These are phyloP conservation scores for Lepidium sativum DNA, from an alignment of 345 rosid genomes.

Conservation along the genomic window DNA sequence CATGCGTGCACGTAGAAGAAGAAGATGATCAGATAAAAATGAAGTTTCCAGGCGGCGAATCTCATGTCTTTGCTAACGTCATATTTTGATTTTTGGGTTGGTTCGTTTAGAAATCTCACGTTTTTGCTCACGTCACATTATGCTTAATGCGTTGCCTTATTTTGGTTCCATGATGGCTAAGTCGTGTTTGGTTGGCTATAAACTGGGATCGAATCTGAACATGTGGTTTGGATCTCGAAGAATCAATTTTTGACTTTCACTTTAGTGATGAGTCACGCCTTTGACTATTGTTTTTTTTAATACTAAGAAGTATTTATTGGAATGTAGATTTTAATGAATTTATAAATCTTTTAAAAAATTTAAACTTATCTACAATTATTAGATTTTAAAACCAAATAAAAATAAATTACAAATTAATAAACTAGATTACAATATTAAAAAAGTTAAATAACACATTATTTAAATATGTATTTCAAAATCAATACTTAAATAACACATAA, in stretches of 20 bases:
- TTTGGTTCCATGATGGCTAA: not conserved
- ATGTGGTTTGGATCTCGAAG: not conserved
- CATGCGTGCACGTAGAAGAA: not conserved
- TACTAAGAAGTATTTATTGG: too few relatives aligned
- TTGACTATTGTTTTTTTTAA: not conserved
- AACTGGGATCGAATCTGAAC: slow-evolving; percentile 3
- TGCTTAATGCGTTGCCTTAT: not conserved
- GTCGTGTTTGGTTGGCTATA: slow-evolving; percentile 12
- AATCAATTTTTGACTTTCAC: slow-evolving; percentile 5
- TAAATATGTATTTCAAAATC: too few relatives aligned
- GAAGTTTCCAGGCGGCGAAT: slow-evolving; percentile 2
- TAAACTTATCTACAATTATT: too few relatives aligned
- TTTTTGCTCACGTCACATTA: slow-evolving; percentile 11
- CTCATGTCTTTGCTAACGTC: slow-evolving; percentile 19
- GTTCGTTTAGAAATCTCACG: not conserved
- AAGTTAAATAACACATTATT: too few relatives aligned
- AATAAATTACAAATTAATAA: too few relatives aligned
- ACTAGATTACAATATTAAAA: too few relatives aligned
- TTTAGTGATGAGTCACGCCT: not conserved
- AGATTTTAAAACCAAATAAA: too few relatives aligned
- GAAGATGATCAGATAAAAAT: not conserved
- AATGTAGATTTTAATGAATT: too few relatives aligned
- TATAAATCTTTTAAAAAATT: too few relatives aligned
- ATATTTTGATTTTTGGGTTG: not conserved
- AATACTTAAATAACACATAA: too few relatives aligned